A percentile compares a stretch with the other conserved stretches of the same genome.
These are phyloP conservation scores for Gremmenia infestans DNA, from an alignment of 2,329 filamentous ascomycete species.

Conservation along the genomic window DNA sequence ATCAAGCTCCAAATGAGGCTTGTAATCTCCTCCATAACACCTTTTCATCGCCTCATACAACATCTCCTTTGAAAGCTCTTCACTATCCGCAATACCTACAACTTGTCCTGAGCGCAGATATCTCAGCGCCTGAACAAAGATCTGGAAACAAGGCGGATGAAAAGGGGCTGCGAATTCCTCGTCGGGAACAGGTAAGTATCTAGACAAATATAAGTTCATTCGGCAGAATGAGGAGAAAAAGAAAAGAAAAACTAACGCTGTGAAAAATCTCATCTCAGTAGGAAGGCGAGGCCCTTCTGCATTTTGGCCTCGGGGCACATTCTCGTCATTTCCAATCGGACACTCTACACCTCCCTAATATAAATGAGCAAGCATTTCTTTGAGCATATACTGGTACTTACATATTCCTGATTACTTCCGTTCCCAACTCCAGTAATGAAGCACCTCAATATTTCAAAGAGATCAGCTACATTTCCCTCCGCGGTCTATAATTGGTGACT, in stretches of 20 bases:
- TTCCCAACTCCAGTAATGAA: slow-evolving; percentile 11
- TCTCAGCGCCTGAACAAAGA: slow-evolving; percentile 11
- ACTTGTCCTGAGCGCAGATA: not conserved
- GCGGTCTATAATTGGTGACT: not conserved
- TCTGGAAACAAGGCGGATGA: slow-evolving; percentile 5
- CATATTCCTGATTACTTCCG: slow-evolving; percentile 1
- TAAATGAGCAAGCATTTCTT: not conserved
- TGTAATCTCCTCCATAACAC: not conserved
- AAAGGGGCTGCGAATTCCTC: slow-evolving; percentile 5
- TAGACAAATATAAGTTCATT: not conserved
- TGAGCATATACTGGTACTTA: not conserved
- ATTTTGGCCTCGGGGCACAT: slow-evolving; percentile 2
- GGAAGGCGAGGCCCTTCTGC: not conserved
- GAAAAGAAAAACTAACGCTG: not conserved
- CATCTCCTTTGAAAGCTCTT: slow-evolving; percentile 5
- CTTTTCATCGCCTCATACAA: slow-evolving; percentile 8
- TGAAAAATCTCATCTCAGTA: not conserved
- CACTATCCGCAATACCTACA: not conserved
- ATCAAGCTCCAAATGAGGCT: slow-evolving; percentile 3
- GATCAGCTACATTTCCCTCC: not conserved
- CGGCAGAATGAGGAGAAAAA: not conserved
- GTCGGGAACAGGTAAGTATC: slow-evolving; percentile 7
- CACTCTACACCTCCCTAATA: slow-evolving; percentile 6
- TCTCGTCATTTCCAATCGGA: slow-evolving; percentile 10
- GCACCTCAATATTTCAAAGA: slow-evolving; percentile 3